Base-by-base conservation (phyloP, 768 basidiomycete species). In the Crucibulum laeve region DNA sequence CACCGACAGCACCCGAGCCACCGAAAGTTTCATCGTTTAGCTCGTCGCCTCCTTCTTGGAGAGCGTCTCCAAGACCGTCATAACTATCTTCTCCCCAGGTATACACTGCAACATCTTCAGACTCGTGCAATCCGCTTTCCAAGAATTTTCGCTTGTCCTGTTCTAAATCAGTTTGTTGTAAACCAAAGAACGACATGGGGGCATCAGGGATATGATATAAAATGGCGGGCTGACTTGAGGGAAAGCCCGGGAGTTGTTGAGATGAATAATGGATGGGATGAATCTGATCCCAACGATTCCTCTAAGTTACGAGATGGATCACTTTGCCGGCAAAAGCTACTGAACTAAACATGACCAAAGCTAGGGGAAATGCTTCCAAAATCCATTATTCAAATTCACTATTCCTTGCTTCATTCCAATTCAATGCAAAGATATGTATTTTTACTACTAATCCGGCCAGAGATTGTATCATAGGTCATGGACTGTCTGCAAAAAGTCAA, bases 21-120 rank as follows among this genome's bases (percentile, higher is more conserved):
- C 94, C 96, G 67, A 99, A 99, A 2, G 96, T 99, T 70, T 95
- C 92, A 63, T 95, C 91, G 65, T 99, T 98, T 53, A 94, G 61
- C 53, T 94, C 93, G 71, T 97, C 93, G 44, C 82, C 83, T 32
- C 84, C 86, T 64, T 98, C 95, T 53, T 85, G 81, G 42, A 97
- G 76, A 39, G 81, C 81, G 64, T 91, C 86, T 41, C 87, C 92
- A 21, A 95, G 79, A 30, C 88, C 91, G 62, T 95, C 90, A 58
- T 93, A 92, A 52, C 81, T 82, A 30, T 89, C 89, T 53, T 89
- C 87, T 8, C 89, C 91, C 91, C 91, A 96, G 35, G 85, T 91
- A 64, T 91, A 94, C 37, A 93, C 89, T 2, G 90, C 85, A 48
- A 96, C 69, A 67, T 92, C 86, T 58, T 91, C 92, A 37, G 77